phyloP scores from a whole-genome alignment of 1,284 basidiomycete species.

The Stygiomarasmius scandens region DNA sequence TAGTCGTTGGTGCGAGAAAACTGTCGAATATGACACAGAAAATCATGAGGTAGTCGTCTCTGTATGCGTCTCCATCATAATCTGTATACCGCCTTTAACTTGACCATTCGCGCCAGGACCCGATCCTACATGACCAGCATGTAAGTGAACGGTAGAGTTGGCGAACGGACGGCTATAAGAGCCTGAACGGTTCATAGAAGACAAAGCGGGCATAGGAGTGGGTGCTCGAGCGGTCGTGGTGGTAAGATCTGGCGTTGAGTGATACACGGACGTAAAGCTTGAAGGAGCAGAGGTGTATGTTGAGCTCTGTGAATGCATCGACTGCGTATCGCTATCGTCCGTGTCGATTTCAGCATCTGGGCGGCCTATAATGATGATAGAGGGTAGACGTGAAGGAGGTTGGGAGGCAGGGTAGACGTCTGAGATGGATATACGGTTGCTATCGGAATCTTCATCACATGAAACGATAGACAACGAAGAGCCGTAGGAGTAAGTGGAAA shows the following conservation, averaged over 20 bases:
- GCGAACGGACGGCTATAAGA: neutral
- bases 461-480: neutral
- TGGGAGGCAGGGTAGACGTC: constrained; percentile 8
- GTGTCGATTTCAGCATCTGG: neutral
- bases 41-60: no score
- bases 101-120: neutral
- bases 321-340: neutral
- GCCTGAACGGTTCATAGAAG: neutral
- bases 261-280: neutral
- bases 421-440: constrained; percentile 7
- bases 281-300: neutral
- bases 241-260: neutral
- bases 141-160: neutral
- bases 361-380: neutral
- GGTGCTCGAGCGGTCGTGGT: neutral
- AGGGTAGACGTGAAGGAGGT: neutral
- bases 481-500: neutral
- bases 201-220: neutral
- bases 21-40: no score
- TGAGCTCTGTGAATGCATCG: neutral
- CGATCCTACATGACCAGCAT: neutral
- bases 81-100: neutral
- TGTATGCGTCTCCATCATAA: neutral
- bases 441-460: neutral
- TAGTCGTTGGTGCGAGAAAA: no score